Base-by-base conservation (phyloP, 2,329 filamentous ascomycete genomes). In the Cladosporium sp. region DNA sequence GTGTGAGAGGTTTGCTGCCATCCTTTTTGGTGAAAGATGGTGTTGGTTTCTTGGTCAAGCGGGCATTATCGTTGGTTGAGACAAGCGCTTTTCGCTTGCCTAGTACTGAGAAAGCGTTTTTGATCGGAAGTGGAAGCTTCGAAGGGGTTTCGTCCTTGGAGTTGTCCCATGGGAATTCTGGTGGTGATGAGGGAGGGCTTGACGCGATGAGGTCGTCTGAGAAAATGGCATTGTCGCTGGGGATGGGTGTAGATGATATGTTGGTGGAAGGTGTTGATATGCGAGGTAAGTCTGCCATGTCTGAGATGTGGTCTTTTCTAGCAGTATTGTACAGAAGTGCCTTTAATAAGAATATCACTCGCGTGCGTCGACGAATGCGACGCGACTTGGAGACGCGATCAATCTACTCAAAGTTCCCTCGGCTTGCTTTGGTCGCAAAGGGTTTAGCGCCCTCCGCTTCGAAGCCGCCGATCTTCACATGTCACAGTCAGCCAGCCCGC, bases 121-220 rank as follows among this genome's bases (percentile, higher is more conserved):
- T 75, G 69, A 70, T 52, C 10, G 66, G 64, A 16, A 40, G 60
- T 44, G 4, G 66, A 55, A 52, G 66, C 58, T 57, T 67, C 55
- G 68, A 67, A 50, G 66, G 53, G 2, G 16, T 59, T 21, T 26
- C 50, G 23, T 33, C 26, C 6, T 63, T 58, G 46, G 78, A 57
- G n/a, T 40, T 56, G 56, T 76, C 74, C 74, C 74, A 75, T 78
- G 73, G 80, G 58, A 78, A 74, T 21, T 78, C 79, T 40, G 83
- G 83, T 62, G 84, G 82, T 65, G 83, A 84, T 11, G 83, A 84
- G 4, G 84, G 83, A 40, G 83, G 83, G 50, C 82, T 84, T 44
- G 80, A 80, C 40, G 80, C 26, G 23, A 59, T 66, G 55, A 64
- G 53, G 7, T 67, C 67, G 33, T 74, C 70, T 12, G 71, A 72